Evolutionary conservation across 1,284 basidiomycete genomes (phyloP), one percentile per base, ranked within the genome.

Genomic region (Ceratobasidium sp.): DNA sequence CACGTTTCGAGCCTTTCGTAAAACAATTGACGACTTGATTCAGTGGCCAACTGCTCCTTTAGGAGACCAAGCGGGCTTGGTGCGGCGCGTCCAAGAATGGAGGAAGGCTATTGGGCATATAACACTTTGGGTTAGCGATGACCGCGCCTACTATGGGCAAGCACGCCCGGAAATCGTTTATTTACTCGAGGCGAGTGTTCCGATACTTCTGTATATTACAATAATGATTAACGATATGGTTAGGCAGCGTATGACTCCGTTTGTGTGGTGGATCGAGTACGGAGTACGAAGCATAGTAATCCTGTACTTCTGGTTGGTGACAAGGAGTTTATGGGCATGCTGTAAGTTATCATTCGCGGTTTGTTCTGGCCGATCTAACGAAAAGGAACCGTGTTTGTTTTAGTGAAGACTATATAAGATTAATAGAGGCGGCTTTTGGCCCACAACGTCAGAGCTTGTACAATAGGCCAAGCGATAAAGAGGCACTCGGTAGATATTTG

Each of bases 101-200:
- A 72, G 69, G 41, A 72, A 60, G 36, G 47, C 69, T 8, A 59
- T 72, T 44, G 44, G 56, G 24, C 56, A 60, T 41, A 45, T 72
- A 27, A 72, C 69, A n/a, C 33, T 62, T 29, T 72, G 69, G 69
- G 56, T 72, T 50, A 27, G 41, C 31, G 69, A 72, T 33, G 57
- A 31, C 47, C 69, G 69, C n/a, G 69, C 69, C 15, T 72, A 72
- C 29, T 72, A 72, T 22, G 44, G 50, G 24, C 69, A 60, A 36
- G 69, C 69, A 44, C 69, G 69, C 6, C 57, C 69, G 22, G 69
- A 72, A 48, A 72, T 72, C 5, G 69, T 72, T 62, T 44, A n/a
- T 27, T 22, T 72, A 33, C 47, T 72, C 11, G 69, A 72, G 48
- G 69, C 51, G 22, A 72, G 69, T 45, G 36, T 41, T 5, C 11